phyloP scores from a whole-genome alignment of 345 rosid species.

The Camelina neglecta region DNA sequence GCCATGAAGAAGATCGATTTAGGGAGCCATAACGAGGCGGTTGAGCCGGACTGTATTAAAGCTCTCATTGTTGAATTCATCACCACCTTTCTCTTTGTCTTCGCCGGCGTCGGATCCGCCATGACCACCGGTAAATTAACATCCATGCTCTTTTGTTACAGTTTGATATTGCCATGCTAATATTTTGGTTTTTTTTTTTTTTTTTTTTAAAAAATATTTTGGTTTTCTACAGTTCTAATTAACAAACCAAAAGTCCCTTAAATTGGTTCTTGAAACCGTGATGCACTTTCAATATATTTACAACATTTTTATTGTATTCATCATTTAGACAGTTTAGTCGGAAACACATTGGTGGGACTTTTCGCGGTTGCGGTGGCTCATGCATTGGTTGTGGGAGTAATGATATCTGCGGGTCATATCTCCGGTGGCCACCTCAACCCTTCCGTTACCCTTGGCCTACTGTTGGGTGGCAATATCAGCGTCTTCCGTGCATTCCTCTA shows the following conservation, averaged over 20 bases:
- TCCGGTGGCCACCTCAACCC: constrained; percentile 98
- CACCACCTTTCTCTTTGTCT: constrained; percentile 84
- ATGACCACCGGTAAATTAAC: constrained; percentile 65
- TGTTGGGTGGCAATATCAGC: constrained; percentile 78
- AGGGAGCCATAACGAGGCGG: constrained; percentile 62
- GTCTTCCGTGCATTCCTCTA: constrained; percentile 73
- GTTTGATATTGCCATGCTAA: not conserved
- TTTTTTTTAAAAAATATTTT: not conserved
- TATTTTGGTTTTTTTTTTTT: not conserved
- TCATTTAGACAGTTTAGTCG: constrained; percentile 55
- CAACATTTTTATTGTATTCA: not conserved
- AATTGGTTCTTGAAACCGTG: not conserved
- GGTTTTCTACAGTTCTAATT: not conserved
- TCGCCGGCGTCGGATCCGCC: constrained; percentile 84
- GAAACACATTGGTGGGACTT: constrained; percentile 61
- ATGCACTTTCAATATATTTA: not conserved
- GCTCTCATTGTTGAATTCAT: constrained; percentile 84
- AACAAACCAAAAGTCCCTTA: not conserved
- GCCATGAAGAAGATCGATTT: constrained; percentile 72
- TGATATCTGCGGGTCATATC: constrained; percentile 87
- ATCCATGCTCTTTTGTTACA: not conserved
- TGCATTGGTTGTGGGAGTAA: constrained; percentile 81
- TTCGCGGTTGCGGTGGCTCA: constrained; percentile 81
- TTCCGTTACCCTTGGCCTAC: constrained; percentile 83
- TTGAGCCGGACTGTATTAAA: constrained; percentile 71